Evolutionary conservation across 768 basidiomycete genomes (phyloP), one percentile per base, ranked within the genome.

Genomic region (Leccinum subgranulosum): DNA sequence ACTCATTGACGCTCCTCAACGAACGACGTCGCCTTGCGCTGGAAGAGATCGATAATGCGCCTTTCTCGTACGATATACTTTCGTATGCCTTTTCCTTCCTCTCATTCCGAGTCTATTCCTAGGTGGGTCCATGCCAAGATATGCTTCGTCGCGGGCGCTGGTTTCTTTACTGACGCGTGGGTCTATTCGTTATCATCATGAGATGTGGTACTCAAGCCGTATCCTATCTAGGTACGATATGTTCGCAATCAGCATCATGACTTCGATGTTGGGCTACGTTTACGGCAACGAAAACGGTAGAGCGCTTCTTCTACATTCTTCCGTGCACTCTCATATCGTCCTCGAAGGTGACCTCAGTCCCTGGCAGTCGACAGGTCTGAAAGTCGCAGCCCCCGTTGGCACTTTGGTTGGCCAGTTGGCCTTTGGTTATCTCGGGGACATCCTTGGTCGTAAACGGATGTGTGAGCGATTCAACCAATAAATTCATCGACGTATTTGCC

Each of bases 101-200:
- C 33, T 51, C 15, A 52, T 28, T 14, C 11, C n/a, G n/a, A n/a
- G n/a, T 49, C 39, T 19, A 12, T 47, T 51, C 57, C 39, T 55
- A 89, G 88, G 15, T 89, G 87, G 85, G 88, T 90, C 76, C 93
- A 95, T 67, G 83, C 84, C 54, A 93, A 89, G 73, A 84, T 87
- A 62, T 84, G 82, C 65, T 63, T 84, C 54, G 77, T 82, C 3
- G 72, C 88, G 6, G 91, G 92, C 63, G 86, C 87, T 15, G 92
- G 92, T 25, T 94, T 95, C 81, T 94, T 94, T 80, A 91, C 93
- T 41, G 90, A 90, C 72, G 85, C 87, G 82, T 83, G 67, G 66
- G 81, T 60, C 21, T 11, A n/a, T 74, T 2, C 27, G 49, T 39
- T 50, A 17, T 36, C 33, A 14, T n/a, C n/a, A 47, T 27, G 4